Evolutionary conservation across 2,329 filamentous ascomycete genomes (phyloP), one percentile per base, ranked within the genome.

Genomic region (Cyphellophora europaea): DNA sequence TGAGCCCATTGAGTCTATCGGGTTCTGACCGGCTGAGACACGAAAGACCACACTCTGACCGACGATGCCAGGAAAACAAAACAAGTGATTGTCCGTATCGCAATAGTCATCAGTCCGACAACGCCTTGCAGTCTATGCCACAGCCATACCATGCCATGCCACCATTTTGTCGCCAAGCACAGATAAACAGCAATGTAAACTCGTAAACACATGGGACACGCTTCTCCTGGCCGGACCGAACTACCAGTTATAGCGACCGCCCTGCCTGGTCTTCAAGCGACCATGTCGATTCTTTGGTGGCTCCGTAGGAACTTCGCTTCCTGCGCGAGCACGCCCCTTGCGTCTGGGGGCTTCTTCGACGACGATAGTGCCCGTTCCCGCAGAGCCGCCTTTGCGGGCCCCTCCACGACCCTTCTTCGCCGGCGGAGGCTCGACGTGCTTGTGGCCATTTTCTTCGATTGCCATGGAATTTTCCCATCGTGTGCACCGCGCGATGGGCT

Each of bases 401-500:
- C 8, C 21, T 8, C 48, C 46, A 18, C 54, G 58, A 30, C 51
- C 59, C 36, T 60, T 60, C 48, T 66, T 71, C 32, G 59, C 57
- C 38, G 68, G 66, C 18, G 67, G 66, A 36, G 72, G 67, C 40
- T 80, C 74, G 12, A 67, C 65, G 51, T 81, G 77, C 25, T 71
- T 62, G 54, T 79, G 70, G 2, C 76, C 75, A 30, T 71, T 53
- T 33, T 77, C 67, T 3, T 66, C 59, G 5, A 77, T 46, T 21
- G 77, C 77, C 35, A 71, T 74, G 11, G 62, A 67, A 50, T 84
- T 85, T 38, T 63, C 68, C 80, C 80, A 85, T 19, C 63, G 63
- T 30, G 82, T 58, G 51, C 79, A 83, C 33, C 74, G 66, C n/a
- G 58, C 57, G 19, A 64, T 65, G 11, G 71, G 65, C 32, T 69